Conservation (phyloP, 1,139 yeast genomes). For the Spencermartinsiella ligniputridi region DNA sequence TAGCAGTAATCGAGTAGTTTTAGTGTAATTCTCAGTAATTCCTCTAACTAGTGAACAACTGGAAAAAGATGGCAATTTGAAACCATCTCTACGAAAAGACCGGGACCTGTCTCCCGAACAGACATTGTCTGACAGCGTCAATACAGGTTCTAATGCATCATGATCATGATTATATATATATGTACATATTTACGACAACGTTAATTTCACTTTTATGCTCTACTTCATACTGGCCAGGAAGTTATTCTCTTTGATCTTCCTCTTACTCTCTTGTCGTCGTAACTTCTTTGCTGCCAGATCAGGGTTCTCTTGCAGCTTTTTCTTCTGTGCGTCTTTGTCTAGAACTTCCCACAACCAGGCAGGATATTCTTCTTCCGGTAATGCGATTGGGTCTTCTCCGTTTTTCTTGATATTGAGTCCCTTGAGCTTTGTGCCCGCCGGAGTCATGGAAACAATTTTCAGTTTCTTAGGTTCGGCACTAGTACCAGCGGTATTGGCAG, state of each 20-base stretch:
- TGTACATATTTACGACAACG: background rate
- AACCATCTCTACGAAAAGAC: slow-evolving; percentile 18
- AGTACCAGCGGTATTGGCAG: too few relatives aligned
- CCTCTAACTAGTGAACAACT: slow-evolving; percentile 52
- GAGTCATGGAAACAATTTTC: slow-evolving; percentile 39
- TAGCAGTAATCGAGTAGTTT: too few relatives aligned
- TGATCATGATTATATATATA: too few relatives aligned
- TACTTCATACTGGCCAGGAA: slow-evolving; percentile 42
- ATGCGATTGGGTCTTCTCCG: slow-evolving; percentile 87
- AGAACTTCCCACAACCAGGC: slow-evolving; percentile 92
- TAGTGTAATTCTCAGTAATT: slow-evolving; percentile 10
- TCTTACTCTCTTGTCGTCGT: slow-evolving; percentile 62
- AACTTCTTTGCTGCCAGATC: slow-evolving; percentile 65
- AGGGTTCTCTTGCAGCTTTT: slow-evolving; percentile 59
- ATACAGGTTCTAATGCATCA: too few relatives aligned
- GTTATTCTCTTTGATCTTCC: slow-evolving; percentile 71
- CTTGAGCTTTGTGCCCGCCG: slow-evolving; percentile 78
- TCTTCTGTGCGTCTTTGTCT: slow-evolving; percentile 54
- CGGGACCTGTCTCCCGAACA: background rate
- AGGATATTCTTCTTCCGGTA: slow-evolving; percentile 85
- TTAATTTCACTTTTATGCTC: slow-evolving; percentile 6
- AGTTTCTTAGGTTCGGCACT: too few relatives aligned
- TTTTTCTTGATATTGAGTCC: slow-evolving; percentile 66
- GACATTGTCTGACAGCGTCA: too few relatives aligned
- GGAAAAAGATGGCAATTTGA: slow-evolving; percentile 60